Conservation (phyloP, 2,329 filamentous ascomycete species). For the Colletotrichum lupini region DNA sequence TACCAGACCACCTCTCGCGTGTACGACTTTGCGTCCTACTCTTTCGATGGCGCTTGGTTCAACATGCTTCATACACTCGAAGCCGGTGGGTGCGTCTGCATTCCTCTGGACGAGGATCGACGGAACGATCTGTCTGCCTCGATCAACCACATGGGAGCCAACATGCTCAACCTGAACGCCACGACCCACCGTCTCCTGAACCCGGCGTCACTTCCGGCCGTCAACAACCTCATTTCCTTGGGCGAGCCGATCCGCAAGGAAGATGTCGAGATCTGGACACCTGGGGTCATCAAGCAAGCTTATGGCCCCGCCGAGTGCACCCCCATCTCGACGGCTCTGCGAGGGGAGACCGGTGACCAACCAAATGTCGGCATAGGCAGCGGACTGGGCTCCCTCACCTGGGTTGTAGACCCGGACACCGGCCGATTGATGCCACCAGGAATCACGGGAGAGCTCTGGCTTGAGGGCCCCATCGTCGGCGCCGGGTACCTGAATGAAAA, state of each 20-base stretch:
- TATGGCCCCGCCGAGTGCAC: slow-evolving; percentile 40
- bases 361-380: not conserved
- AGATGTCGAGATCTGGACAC: not conserved
- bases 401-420: not conserved
- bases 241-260: not conserved
- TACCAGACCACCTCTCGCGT: not conserved
- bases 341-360: not conserved
- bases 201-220: not conserved
- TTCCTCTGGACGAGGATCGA: slow-evolving; percentile 38
- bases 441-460: slow-evolving; percentile 45
- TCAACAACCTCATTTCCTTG: not conserved
- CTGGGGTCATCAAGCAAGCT: slow-evolving; percentile 19
- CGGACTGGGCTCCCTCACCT: not conserved
- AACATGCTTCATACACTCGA: slow-evolving; percentile 14
- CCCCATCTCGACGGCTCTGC: not conserved
- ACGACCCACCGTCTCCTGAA: not conserved
- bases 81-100: slow-evolving; percentile 8
- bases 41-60: slow-evolving; percentile 29
- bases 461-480: slow-evolving; percentile 60
- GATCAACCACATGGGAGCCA: not conserved
- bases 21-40: slow-evolving; percentile 34
- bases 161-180: not conserved
- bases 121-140: not conserved
- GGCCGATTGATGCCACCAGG: not conserved
- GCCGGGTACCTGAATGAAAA: slow-evolving; percentile 54